Conservation (phyloP, 306 rosid species). For the Lathyrus aphaca region DNA sequence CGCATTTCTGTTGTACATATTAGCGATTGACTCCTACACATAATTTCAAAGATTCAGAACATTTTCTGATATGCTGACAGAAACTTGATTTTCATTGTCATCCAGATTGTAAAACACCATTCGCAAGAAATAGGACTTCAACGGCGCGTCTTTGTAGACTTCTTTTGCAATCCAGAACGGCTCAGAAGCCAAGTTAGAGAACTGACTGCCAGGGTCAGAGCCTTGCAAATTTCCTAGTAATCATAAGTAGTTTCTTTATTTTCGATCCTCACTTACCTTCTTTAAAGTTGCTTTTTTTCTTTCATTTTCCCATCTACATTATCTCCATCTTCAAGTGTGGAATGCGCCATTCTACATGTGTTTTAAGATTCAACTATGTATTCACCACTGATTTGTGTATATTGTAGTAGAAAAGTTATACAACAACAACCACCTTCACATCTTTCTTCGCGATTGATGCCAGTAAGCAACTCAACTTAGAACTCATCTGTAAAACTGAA, state of each 20-base stretch:
- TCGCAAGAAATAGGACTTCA: conserved; percentile 85
- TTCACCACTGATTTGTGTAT: conserved; percentile 5
- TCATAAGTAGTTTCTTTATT: not conserved
- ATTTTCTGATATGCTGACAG: conserved; percentile 11
- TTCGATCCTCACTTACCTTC: not conserved
- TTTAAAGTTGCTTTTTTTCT: not conserved
- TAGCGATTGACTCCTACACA: not conserved
- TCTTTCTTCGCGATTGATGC: not conserved
- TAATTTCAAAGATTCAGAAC: conserved; percentile 18
- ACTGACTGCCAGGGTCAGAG: conserved; percentile 80
- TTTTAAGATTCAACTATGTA: conserved; percentile 28
- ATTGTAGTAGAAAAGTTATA: conserved; percentile 6
- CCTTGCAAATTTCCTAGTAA: conserved; percentile 71
- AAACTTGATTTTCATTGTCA: conserved; percentile 19
- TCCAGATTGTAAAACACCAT: conserved; percentile 94
- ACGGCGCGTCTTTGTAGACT: conserved; percentile 86
- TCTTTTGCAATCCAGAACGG: conserved; percentile 94
- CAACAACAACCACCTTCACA: not conserved
- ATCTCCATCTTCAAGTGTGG: conserved; percentile 8
- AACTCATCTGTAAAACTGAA: not conserved
- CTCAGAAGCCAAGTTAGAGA: conserved; percentile 86
- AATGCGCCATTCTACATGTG: conserved; percentile 16
- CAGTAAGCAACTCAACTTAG: not conserved
- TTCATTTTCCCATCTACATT: not conserved
- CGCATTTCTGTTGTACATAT: not conserved